A percentile compares a stretch with the other conserved stretches of the same genome.
Evolutionary conservation across 345 rosid genomes (phyloP).

Genomic region (Turnera subulata): DNA sequence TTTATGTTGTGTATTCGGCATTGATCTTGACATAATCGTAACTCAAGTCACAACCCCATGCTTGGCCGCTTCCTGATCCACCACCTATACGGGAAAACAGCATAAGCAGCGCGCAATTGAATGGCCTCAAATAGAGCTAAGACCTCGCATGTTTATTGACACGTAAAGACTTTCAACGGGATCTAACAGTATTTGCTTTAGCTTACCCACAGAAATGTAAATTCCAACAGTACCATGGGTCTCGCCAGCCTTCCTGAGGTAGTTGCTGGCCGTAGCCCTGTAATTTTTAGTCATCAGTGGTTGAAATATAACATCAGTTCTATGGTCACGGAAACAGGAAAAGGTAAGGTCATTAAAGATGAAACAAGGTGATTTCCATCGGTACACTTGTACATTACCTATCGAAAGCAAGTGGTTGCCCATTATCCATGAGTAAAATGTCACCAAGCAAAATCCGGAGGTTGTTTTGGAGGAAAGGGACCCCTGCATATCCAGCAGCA

Average conservation of each 20-base stretch:
- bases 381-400: slow-evolving; percentile 38
- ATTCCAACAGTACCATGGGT: slow-evolving; percentile 70
- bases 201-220: slow-evolving; percentile 63
- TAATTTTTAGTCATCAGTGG: slow-evolving; percentile 5
- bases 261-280: slow-evolving; percentile 71
- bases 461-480: slow-evolving; percentile 54
- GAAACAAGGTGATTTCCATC: no score
- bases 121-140: neutral
- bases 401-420: slow-evolving; percentile 84
- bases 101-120: neutral
- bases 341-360: neutral
- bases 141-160: no score
- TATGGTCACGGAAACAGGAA: neutral
- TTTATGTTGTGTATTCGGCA: slow-evolving; percentile 78
- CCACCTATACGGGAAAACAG: slow-evolving; percentile 39
- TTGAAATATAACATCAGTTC: neutral
- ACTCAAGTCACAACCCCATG: slow-evolving; percentile 90
- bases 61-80: slow-evolving; percentile 57
- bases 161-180: no score
- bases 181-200: slow-evolving; percentile 11
- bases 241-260: slow-evolving; percentile 75
- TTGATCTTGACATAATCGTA: slow-evolving; percentile 86
- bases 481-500: slow-evolving; percentile 89
- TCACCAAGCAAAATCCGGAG: slow-evolving; percentile 70
- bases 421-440: slow-evolving; percentile 80